Base-by-base conservation (phyloP, 768 basidiomycete species). In the Lepiota subincarnata region DNA sequence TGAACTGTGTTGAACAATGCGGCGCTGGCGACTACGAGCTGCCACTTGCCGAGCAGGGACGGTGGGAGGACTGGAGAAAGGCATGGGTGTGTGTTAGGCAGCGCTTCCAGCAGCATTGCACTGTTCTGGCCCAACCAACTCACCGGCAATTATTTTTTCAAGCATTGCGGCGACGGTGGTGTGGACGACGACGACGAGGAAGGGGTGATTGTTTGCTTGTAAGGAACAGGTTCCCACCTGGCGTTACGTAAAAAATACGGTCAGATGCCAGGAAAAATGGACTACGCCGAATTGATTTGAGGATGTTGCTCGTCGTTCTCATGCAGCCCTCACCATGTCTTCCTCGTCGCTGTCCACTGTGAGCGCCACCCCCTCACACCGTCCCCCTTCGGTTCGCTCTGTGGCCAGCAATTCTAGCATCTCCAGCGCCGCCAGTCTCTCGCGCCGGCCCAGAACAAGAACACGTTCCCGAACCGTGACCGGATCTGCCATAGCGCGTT, bases 1-100 rank as follows among this genome's bases (percentile, higher is more conserved):
- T 97, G 92, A 2, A 83, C 62, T 1, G 85, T 82, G 74, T 98
- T 98, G 76, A 96, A 90, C 22, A 92, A 53, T 13, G 92, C 90
- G 47, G 85, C 78, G 18, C 76, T 72, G 35, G 92, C 82, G 35
- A 94, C 82, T 56, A 95, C 61, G 48, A 97, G 80, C 68, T 93
- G 88, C 93, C 94, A 98, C 66, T 83, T 79, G 1, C 92, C 92
- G 7, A 99, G 80, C 64, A 73, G 71, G 12, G 74, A 71, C 44
- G 82, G 71, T 0, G 90, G 91, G 8, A 92, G 74, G 62, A 75
- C 86, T 88, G 52, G 10, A 24, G 20, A 18, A 24, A 5, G 24
- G 4, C 41, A 59, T 1, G 12, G 50, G 62, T 52, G 11, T 41
- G 37, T 26, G 6, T 36, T 36, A 24, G 22, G 22, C 11, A 12